Evolutionary conservation across 2,329 filamentous ascomycete genomes (phyloP), one percentile per base, ranked within the genome.

Genomic region (Scedosporium boydii): DNA sequence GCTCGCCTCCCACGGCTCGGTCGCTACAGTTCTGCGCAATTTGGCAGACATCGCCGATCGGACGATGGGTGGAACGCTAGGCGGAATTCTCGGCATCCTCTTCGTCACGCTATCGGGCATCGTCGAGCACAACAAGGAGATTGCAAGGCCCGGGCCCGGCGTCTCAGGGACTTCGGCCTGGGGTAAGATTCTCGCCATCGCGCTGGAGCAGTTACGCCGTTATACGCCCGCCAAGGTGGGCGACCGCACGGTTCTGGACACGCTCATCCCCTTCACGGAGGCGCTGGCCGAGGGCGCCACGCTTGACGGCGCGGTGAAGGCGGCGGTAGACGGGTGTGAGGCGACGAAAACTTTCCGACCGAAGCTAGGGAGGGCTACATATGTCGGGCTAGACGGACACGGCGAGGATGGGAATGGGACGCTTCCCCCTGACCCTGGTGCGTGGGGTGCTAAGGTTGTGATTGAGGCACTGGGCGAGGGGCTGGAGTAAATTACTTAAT

Each of bases 381-480:
- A 90, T 67, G 83, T 90, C 3, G 86, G 82, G 4, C 80, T 78
- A 1, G 81, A 80, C 53, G 82, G 78, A 62, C 77, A 81, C 63
- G 78, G 76, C 61, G 73, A 73, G 60, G 79, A 78, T n/a, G n/a
- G n/a, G n/a, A n/a, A n/a, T n/a, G n/a, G n/a, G n/a, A n/a, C n/a
- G 55, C 65, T 82, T 62, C 85, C 88, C 4, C 87, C 87, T 3
- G 87, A 90, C 70, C 87, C 87, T 0, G 87, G 87, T 34, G 87
- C 87, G 4, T 86, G 87, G 78, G 87, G 86, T n/a, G 80, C 87
- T 26, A 85, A 85, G 80, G 80, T 83, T 16, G 80, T 75, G 1
- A 77, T 82, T 53, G 71, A 74, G 65, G 79, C 76, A 1, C 63
- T 81, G 59, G n/a, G n/a, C n/a, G n/a, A n/a, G n/a, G n/a, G n/a